These are phyloP conservation scores for Elongisporangium undulatum DNA, from an alignment of 352 stramenopile species.

Conservation along the genomic window DNA sequence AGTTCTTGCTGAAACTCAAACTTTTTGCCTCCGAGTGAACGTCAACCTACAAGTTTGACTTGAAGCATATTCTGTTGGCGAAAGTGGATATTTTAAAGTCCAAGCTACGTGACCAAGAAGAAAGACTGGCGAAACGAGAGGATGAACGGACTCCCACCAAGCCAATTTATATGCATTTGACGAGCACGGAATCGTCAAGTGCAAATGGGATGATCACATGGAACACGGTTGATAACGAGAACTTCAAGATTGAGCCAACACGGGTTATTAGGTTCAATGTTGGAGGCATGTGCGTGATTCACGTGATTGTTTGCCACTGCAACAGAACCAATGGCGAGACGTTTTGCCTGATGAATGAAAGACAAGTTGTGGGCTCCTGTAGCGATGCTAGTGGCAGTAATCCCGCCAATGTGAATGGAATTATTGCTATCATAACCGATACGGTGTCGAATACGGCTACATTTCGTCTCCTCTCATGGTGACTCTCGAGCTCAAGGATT, in stretches of 20 bases:
- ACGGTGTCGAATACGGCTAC: not conserved
- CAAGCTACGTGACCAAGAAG: not conserved
- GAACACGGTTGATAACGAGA: not conserved
- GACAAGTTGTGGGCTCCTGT: not conserved
- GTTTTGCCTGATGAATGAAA: not conserved
- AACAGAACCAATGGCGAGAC: not conserved
- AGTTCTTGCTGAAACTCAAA: slow-evolving; percentile 4
- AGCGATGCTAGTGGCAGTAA: not conserved
- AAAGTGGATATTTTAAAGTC: slow-evolving; percentile 4
- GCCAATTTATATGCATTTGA: not conserved
- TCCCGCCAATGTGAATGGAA: not conserved
- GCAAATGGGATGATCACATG: not conserved
- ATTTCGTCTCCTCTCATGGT: not conserved
- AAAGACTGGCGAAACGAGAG: not conserved
- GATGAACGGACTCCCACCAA: not conserved
- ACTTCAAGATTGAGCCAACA: not conserved
- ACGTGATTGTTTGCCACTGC: not conserved
- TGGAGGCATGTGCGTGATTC: not conserved
- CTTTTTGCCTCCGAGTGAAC: slow-evolving; percentile 1
- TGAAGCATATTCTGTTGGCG: slow-evolving; percentile 2
- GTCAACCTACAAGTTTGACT: not conserved
- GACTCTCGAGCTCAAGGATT: not conserved
- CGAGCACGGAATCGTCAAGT: not conserved
- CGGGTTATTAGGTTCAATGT: not conserved
- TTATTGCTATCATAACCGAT: not conserved